A percentile compares a stretch with the other conserved stretches of the same genome.
These are phyloP conservation scores for Rhododendron griersonianum DNA, from an alignment of 148 eudicot species.

Conservation along the genomic window DNA sequence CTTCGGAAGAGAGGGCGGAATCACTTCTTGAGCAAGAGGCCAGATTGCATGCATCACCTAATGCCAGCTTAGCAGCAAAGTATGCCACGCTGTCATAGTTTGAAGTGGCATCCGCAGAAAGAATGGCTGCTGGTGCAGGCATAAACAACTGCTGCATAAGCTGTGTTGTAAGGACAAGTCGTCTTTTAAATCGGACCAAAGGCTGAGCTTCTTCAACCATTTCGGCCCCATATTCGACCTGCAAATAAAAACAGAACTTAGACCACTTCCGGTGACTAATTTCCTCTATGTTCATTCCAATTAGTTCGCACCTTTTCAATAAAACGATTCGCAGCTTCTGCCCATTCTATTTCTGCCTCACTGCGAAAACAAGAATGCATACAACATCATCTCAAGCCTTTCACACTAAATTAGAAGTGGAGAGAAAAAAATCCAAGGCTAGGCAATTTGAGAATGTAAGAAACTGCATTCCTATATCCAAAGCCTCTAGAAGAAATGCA, in stretches of 20 bases:
- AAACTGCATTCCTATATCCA: background rate
- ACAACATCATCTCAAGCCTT: conserved; percentile 8
- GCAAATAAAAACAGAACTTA: conserved; percentile 11
- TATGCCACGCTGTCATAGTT: conserved; percentile 39
- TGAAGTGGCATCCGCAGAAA: conserved; percentile 35
- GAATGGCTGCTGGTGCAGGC: conserved; percentile 46
- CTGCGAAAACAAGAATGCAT: conserved; percentile 29
- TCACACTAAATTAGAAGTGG: background rate
- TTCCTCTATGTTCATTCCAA: background rate
- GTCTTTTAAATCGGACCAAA: conserved; percentile 33
- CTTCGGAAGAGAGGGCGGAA: conserved; percentile 14
- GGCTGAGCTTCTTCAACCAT: conserved; percentile 23
- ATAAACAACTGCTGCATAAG: conserved; percentile 62
- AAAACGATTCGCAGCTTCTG: conserved; percentile 38
- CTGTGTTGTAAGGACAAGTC: conserved; percentile 50
- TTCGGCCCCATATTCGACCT: conserved; percentile 37
- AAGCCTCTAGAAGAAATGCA: background rate
- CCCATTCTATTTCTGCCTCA: conserved; percentile 47
- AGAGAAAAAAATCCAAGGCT: background rate
- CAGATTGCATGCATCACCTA: conserved; percentile 53
- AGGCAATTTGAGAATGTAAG: background rate
- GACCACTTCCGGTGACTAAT: background rate
- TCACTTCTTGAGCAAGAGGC: conserved; percentile 14
- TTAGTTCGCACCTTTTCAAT: conserved; percentile 44
- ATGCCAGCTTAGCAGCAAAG: conserved; percentile 43